Conservation (phyloP, 257 asterid species). For the Haberlea rhodopensis region DNA sequence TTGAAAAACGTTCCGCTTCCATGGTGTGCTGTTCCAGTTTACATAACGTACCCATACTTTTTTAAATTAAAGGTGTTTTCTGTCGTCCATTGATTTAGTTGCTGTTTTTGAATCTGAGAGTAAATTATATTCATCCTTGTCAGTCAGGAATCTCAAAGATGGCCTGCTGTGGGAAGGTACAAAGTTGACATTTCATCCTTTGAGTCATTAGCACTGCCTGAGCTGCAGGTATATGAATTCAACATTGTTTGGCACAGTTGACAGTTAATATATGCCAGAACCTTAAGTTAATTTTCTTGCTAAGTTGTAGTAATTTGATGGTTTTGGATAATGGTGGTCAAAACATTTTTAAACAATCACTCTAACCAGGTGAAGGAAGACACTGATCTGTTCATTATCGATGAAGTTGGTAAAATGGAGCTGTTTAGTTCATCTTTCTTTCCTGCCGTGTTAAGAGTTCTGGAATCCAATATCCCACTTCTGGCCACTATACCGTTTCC, state of each 20-base stretch:
- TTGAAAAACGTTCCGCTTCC: background rate
- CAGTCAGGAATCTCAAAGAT: slow-evolving; percentile 67
- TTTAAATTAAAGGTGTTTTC: background rate
- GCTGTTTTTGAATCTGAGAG: slow-evolving; percentile 17
- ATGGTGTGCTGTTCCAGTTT: slow-evolving; percentile 5
- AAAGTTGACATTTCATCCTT: slow-evolving; percentile 81
- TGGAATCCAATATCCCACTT: slow-evolving; percentile 78
- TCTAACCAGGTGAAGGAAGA: slow-evolving; percentile 67
- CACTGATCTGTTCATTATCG: slow-evolving; percentile 71
- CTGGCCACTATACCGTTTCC: slow-evolving; percentile 79
- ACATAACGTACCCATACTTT: background rate
- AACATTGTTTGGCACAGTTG: slow-evolving; percentile 8
- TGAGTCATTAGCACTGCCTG: slow-evolving; percentile 80
- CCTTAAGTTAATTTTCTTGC: background rate
- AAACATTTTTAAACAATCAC: slow-evolving; percentile 7
- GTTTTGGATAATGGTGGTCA: slow-evolving; percentile 14
- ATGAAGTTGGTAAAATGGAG: slow-evolving; percentile 96
- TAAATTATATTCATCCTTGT: slow-evolving; percentile 27
- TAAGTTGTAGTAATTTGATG: background rate
- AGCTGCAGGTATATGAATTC: slow-evolving; percentile 63
- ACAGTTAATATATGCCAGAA: slow-evolving; percentile 10
- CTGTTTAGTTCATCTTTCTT: slow-evolving; percentile 76
- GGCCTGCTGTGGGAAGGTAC: slow-evolving; percentile 91
- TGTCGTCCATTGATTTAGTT: slow-evolving; percentile 8
- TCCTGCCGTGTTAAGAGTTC: slow-evolving; percentile 77